Evolutionary conservation across 176 grass and related monocot genomes (phyloP).

Genomic region (Ensete ventricosum): DNA sequence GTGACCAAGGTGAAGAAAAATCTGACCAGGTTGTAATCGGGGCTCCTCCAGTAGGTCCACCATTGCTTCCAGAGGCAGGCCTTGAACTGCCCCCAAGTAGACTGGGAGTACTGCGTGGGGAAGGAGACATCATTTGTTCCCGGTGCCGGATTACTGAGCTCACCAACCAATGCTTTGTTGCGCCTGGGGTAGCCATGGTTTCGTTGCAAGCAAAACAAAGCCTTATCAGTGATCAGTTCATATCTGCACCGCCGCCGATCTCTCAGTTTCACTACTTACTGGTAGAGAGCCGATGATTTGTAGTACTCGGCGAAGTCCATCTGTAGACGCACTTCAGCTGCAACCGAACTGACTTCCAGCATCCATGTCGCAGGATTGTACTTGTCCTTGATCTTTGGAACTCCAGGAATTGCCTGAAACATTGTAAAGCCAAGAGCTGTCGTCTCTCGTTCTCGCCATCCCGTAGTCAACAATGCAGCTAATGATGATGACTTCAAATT

Average conservation of each 20-base stretch:
- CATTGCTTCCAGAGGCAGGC: slow-evolving; percentile 73
- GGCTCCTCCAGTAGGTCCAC: slow-evolving; percentile 79
- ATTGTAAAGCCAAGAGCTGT: background rate
- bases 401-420: slow-evolving; percentile 45
- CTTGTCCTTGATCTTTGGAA: slow-evolving; percentile 56
- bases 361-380: slow-evolving; percentile 91
- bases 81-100: slow-evolving; percentile 44
- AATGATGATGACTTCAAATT: too few relatives aligned
- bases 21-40: slow-evolving; percentile 67
- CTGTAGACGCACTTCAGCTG: slow-evolving; percentile 44
- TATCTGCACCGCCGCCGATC: background rate
- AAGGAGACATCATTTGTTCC: slow-evolving; percentile 65
- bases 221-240: background rate
- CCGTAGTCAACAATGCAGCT: too few relatives aligned
- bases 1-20: slow-evolving; percentile 45
- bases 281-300: slow-evolving; percentile 44
- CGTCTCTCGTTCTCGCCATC: background rate
- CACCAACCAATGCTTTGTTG: slow-evolving; percentile 50
- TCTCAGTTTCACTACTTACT: slow-evolving; percentile 35
- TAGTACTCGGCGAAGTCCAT: slow-evolving; percentile 62
- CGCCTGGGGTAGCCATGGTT: slow-evolving; percentile 28
- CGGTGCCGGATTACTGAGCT: slow-evolving; percentile 53
- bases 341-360: slow-evolving; percentile 54
- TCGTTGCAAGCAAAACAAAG: slow-evolving; percentile 23
- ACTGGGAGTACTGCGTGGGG: slow-evolving; percentile 40